phyloP scores from a whole-genome alignment of 768 basidiomycete genomes.

The Ramaria sp. region DNA sequence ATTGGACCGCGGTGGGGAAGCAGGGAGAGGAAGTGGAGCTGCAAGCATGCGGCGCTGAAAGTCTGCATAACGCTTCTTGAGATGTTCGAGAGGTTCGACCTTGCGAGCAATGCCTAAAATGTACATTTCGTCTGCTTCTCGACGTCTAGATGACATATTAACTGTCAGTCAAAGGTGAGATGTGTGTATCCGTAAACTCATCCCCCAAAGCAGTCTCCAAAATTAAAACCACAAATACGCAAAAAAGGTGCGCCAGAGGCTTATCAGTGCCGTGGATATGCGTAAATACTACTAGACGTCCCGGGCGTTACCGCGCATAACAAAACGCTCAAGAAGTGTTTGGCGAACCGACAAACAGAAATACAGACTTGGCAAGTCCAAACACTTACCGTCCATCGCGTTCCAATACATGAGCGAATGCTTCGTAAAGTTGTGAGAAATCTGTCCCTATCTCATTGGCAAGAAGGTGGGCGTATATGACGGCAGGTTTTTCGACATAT shows the following conservation, averaged over 20 bases:
- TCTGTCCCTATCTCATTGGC: conserved; percentile 31
- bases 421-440: conserved; percentile 34
- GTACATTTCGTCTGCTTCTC: conserved; percentile 60
- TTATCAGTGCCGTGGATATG: no score
- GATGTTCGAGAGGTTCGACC: conserved; percentile 30
- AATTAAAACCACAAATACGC: no score
- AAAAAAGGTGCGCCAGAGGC: no score
- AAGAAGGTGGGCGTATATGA: conserved; percentile 35
- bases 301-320: not conserved
- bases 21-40: conserved; percentile 9
- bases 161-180: not conserved
- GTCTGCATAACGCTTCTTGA: conserved; percentile 32
- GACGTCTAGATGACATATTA: conserved; percentile 18
- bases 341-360: no score
- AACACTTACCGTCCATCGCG: conserved; percentile 26
- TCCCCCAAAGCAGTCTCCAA: no score
- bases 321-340: not conserved
- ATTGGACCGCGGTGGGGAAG: conserved; percentile 23
- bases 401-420: conserved; percentile 33
- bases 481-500: conserved; percentile 30
- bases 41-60: conserved; percentile 31
- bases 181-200: no score
- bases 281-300: no score
- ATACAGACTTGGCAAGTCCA: not conserved
- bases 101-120: conserved; percentile 26